Evolutionary conservation across 208 protist species (phyloP).

Genomic region (Spironucleus salmonicida): DNA sequence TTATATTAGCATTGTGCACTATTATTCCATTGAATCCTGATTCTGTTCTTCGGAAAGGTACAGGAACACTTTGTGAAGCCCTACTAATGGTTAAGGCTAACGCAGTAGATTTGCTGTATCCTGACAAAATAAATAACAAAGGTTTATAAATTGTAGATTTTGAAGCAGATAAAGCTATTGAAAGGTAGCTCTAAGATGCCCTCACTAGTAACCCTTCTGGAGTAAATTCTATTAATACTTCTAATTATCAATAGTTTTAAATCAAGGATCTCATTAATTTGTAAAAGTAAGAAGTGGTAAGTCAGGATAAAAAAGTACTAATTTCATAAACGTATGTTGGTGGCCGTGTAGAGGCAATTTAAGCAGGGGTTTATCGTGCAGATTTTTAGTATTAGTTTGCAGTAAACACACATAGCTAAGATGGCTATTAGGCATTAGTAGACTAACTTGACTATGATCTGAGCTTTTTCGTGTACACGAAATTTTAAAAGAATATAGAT

Average conservation of each 20-base stretch:
- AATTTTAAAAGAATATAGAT: constrained; percentile 55
- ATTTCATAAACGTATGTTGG: constrained; percentile 97
- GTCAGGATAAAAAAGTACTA: constrained; percentile 61
- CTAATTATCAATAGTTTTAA: too few species aligned
- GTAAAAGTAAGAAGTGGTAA: neutral
- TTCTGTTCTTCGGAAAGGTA: constrained; percentile 89
- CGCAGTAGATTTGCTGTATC: constrained; percentile 86
- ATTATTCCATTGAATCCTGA: constrained; percentile 97
- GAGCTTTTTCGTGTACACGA: constrained; percentile 60
- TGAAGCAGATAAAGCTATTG: constrained; percentile 25
- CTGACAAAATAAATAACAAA: constrained; percentile 79
- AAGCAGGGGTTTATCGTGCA: constrained; percentile 75
- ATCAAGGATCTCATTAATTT: too few species aligned
- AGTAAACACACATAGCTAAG: constrained; percentile 64
- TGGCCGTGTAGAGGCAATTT: constrained; percentile 63
- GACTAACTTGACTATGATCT: constrained; percentile 70
- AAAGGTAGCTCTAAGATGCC: neutral
- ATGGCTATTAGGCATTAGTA: constrained; percentile 55
- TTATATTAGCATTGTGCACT: constrained; percentile 98
- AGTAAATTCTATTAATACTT: too few species aligned
- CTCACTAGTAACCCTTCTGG: too few species aligned
- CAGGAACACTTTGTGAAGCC: constrained; percentile 93
- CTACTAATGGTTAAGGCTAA: constrained; percentile 91
- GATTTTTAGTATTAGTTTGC: constrained; percentile 81
- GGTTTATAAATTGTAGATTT: neutral